Evolutionary conservation across 202 grass and related monocot species (phyloP).

Genomic region (Schoenoplectus triqueter): DNA sequence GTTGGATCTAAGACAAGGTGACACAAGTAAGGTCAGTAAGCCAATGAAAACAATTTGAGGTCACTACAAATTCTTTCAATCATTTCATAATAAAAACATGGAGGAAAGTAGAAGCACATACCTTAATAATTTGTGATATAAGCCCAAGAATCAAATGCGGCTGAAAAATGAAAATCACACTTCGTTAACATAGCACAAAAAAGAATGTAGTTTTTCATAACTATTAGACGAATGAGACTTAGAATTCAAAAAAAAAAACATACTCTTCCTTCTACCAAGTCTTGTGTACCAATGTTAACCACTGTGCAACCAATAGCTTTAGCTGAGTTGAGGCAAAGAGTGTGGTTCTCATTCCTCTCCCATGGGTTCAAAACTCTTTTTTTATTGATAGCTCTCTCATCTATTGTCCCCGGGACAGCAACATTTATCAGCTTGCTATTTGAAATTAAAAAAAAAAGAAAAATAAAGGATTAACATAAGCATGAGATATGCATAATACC

Average conservation of each 20-base stretch:
- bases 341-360: constrained; percentile 99
- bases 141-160: constrained; percentile 96
- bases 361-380: constrained; percentile 98
- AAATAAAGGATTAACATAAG: background rate
- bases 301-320: constrained; percentile 99
- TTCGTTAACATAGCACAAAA: constrained; percentile 29
- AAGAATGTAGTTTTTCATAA: background rate
- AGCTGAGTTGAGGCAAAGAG: constrained; percentile 97
- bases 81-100: constrained; percentile 18
- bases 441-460: constrained; percentile 29
- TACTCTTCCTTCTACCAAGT: constrained; percentile 98
- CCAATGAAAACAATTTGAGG: background rate
- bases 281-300: constrained; percentile 98
- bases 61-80: constrained; percentile 27
- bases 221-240: background rate
- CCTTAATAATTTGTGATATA: constrained; percentile 99
- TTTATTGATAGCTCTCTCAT: constrained; percentile 99
- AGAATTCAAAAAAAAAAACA: constrained; percentile 30
- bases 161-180: constrained; percentile 51
- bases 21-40: background rate
- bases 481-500: constrained; percentile 9
- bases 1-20: constrained; percentile 82
- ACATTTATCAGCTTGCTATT: constrained; percentile 98
- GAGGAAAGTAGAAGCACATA: constrained; percentile 37
- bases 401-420: constrained; percentile 94